Evolutionary conservation across 2,329 filamentous ascomycete species (phyloP).

Genomic region (Bimuria novae-zelandiae): DNA sequence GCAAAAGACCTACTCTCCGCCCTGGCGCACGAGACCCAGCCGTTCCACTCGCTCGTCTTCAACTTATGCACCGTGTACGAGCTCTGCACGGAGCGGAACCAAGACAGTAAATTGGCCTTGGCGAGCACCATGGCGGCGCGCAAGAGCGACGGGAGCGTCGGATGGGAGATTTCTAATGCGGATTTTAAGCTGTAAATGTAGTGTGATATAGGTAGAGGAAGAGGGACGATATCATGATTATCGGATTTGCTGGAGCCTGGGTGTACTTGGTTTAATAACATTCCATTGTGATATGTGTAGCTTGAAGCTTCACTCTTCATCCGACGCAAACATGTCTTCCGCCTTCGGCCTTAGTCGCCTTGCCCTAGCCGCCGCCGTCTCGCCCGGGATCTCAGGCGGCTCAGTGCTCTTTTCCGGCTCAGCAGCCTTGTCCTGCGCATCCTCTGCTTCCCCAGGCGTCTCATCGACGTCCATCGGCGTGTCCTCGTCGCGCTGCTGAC

Average conservation of each 20-base stretch:
- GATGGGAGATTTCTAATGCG: conserved; percentile 72
- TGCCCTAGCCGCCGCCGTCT: conserved; percentile 44
- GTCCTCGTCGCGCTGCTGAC: conserved; percentile 5
- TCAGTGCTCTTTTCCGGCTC: conserved; percentile 1
- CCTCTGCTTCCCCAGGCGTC: conserved; percentile 6
- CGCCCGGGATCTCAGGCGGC: conserved; percentile 26
- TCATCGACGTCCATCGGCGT: conserved; percentile 5
- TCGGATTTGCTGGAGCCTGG: too few species aligned
- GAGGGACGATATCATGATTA: too few species aligned
- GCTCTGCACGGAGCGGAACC: conserved; percentile 78
- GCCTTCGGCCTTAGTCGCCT: conserved; percentile 41
- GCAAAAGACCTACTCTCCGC: conserved; percentile 69
- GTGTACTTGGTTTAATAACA: too few species aligned
- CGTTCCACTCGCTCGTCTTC: conserved; percentile 80
- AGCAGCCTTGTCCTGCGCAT: not conserved
- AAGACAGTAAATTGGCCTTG: conserved; percentile 70
- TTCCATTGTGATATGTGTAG: too few species aligned
- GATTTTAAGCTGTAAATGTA: conserved; percentile 77
- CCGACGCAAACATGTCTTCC: conserved; percentile 47
- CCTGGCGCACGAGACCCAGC: conserved; percentile 61
- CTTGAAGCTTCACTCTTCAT: conserved; percentile 29
- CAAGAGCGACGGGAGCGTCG: conserved; percentile 57
- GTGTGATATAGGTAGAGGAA: too few species aligned
- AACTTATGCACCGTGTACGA: conserved; percentile 93
- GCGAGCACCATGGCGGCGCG: conserved; percentile 70